Evolutionary conservation across 768 basidiomycete species (phyloP).

Genomic region (Termitomyces eurrhizus): DNA sequence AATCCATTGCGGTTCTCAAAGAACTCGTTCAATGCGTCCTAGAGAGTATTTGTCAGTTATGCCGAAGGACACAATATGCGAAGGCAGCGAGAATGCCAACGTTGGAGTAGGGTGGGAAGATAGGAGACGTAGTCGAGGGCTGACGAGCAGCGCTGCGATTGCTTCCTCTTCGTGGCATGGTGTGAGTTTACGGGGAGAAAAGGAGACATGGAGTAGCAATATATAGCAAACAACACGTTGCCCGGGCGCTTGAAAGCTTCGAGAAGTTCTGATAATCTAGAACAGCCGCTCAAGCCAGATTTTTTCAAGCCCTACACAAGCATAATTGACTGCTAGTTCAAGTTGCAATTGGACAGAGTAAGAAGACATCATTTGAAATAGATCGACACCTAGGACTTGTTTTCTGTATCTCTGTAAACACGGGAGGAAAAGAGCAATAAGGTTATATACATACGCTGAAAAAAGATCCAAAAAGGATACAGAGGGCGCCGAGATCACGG

Average conservation of each 20-base stretch:
- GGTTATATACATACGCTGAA: no score
- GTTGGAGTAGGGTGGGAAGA: not conserved
- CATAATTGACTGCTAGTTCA: no score
- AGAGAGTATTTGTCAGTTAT: not conserved
- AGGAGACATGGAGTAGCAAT: not conserved
- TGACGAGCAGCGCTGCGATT: not conserved
- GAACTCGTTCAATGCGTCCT: conserved; percentile 10
- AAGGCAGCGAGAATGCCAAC: not conserved
- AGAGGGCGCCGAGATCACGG: no score
- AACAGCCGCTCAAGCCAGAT: no score
- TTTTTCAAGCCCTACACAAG: no score
- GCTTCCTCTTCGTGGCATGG: not conserved
- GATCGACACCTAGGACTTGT: no score
- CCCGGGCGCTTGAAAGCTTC: not conserved
- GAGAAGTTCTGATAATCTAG: not conserved
- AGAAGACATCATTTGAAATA: no score
- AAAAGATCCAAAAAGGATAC: no score
- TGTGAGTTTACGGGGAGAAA: not conserved
- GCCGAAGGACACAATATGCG: not conserved
- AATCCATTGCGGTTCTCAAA: conserved; percentile 20
- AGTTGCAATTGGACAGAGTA: no score
- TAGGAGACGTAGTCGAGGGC: not conserved
- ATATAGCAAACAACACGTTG: not conserved
- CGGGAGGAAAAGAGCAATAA: no score
- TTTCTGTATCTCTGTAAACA: no score